Evolutionary conservation across 2,329 filamentous ascomycete species (phyloP).

Genomic region (Calycina marina): DNA sequence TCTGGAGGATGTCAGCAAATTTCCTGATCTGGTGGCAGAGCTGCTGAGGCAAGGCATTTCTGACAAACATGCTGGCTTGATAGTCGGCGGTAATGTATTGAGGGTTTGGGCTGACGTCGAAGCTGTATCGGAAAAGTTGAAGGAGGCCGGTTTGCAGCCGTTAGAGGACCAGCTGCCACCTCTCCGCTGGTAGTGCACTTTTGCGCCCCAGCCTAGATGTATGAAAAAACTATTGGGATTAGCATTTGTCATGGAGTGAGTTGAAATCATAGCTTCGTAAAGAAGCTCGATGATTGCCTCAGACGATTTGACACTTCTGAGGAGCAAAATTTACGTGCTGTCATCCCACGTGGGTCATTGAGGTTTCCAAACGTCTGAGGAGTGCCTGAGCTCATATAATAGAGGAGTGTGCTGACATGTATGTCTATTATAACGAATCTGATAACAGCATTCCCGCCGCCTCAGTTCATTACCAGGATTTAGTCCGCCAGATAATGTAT

Average conservation of each 20-base stretch:
- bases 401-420: no score
- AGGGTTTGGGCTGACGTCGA: conserved; percentile 77
- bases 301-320: no score
- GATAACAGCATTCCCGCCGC: conserved; percentile 37
- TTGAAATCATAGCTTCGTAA: no score
- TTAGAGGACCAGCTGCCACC: conserved; percentile 34
- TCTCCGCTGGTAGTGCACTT: no score
- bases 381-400: no score
- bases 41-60: conserved; percentile 43
- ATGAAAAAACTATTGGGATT: no score
- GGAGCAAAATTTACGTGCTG: no score
- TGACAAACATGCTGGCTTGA: conserved; percentile 56
- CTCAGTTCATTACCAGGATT: conserved; percentile 39
- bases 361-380: no score
- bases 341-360: no score
- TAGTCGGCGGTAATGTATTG: conserved; percentile 68
- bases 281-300: no score
- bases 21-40: conserved; percentile 50
- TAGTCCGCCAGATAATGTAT: conserved; percentile 36
- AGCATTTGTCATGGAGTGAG: no score
- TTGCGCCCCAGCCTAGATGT: no score
- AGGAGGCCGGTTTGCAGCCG: conserved; percentile 34
- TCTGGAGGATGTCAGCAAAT: conserved; percentile 74
- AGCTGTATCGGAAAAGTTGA: conserved; percentile 49
- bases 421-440: conserved; percentile 42